Evolutionary conservation across 768 basidiomycete species (phyloP), one percentile per base, ranked within the genome.

Genomic region (Myochromella boudieri): DNA sequence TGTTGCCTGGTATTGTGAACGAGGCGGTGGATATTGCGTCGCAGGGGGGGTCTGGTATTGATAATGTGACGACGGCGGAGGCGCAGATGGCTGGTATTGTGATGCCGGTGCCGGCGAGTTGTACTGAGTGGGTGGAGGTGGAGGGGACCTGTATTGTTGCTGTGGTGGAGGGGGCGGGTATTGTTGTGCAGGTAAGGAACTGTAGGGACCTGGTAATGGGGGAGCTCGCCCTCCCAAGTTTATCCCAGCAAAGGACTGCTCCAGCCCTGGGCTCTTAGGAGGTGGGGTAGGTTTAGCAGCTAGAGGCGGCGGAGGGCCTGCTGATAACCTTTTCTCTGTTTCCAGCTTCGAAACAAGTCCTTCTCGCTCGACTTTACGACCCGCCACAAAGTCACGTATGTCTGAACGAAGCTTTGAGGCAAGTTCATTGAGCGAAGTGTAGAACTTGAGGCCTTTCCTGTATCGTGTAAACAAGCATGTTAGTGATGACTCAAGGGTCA

Each of bases 361-460:
- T 15, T 89, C 84, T 7, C 94, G 77, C 61, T 98, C 94, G 0
- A 71, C 66, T 6, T 72, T 77, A 22, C 95, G 75, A 14, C 76
- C 70, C 0, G 75, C 67, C 6, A 92, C 70, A 58, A 87, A 97
- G 0, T 71, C 66, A 40, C 74, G 78, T 2, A 81, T 77, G 46
- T 82, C 83, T 3, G 73, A 65, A 27, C 75, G 69, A 4, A 97
- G 75, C 6, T 74, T 77, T 0, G 68, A 58, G 9, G 82, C 73
- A 28, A 95, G 66, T 14, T 82, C 81, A 0, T 73, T 77, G 11
- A 98, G 75, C 52, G 95, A 91, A 5, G 72, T 75, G 62, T 99
- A 97, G 66, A 95, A 99, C 34, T 87, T 82, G 1, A 92, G 70
- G 0, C 95, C 95, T 62, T 94, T 95, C 10, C 90, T 93, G 61